These are phyloP conservation scores for Myxozyma kluyveri DNA, from an alignment of 805 yeast species.

Conservation along the genomic window DNA sequence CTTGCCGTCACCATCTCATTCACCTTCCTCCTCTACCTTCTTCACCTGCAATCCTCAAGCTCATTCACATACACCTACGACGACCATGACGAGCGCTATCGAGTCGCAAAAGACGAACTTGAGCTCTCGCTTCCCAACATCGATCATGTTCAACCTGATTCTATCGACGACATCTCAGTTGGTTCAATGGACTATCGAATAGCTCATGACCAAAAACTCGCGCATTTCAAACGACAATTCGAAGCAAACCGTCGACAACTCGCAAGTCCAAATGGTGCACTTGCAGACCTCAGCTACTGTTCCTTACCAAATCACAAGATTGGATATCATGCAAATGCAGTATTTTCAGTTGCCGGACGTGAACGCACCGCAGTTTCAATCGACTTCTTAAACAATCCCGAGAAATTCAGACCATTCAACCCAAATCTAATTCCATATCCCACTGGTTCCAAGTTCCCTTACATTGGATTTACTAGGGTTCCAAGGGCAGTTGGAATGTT, in stretches of 20 bases:
- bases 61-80: no score
- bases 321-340: not conserved
- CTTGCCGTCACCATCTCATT: no score
- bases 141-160: no score
- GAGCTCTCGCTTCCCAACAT: no score
- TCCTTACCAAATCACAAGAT: not conserved
- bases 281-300: not conserved
- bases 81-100: no score
- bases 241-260: not conserved
- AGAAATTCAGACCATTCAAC: constrained; percentile 9
- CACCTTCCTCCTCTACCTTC: no score
- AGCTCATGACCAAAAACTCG: no score
- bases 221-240: no score
- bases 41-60: no score
- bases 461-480: constrained; percentile 16
- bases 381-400: not conserved
- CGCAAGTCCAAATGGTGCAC: not conserved
- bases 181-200: no score
- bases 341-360: not conserved
- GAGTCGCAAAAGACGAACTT: no score
- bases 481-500: constrained; percentile 2
- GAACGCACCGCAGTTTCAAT: not conserved
- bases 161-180: no score
- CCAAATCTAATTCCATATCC: constrained; percentile 24
- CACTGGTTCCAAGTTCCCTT: constrained; percentile 7